A percentile compares a stretch with the other conserved stretches of the same genome.
Conservation (phyloP, 805 yeast genomes). For the Wickerhamomyces chambardii region DNA sequence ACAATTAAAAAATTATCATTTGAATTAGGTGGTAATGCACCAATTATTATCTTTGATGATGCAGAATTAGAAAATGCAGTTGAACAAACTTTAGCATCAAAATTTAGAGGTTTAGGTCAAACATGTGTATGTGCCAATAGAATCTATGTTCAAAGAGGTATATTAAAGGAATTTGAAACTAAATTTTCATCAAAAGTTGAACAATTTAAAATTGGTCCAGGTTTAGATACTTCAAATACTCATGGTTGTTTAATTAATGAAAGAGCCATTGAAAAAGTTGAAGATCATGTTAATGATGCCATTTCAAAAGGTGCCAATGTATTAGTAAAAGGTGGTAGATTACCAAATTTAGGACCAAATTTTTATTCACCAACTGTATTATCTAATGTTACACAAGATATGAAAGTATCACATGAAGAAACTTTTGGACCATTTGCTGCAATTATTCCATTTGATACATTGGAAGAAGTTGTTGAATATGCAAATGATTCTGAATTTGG, state of each 20-base stretch:
- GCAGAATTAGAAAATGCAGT: constrained; percentile 51
- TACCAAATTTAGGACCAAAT: constrained; percentile 37
- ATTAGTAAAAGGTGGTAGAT: constrained; percentile 41
- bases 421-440: constrained; percentile 63
- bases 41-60: constrained; percentile 52
- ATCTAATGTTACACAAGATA: constrained; percentile 38
- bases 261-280: constrained; percentile 42
- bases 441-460: constrained; percentile 40
- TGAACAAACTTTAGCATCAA: constrained; percentile 40
- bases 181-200: constrained; percentile 35
- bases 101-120: constrained; percentile 56
- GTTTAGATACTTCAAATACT: constrained; percentile 39
- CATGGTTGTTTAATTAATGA: constrained; percentile 51
- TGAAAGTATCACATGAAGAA: constrained; percentile 45
- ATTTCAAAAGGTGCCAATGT: constrained; percentile 43
- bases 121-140: constrained; percentile 61
- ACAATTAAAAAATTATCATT: constrained; percentile 52
- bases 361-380: constrained; percentile 49
- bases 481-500: constrained; percentile 52
- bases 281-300: constrained; percentile 46
- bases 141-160: constrained; percentile 41
- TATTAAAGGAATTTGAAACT: constrained; percentile 38
- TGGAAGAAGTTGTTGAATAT: constrained; percentile 40
- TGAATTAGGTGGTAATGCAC: constrained; percentile 66
- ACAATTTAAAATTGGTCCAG: constrained; percentile 45